Evolutionary conservation across 441 rosid species (phyloP).

Genomic region (Macaranga tanarius): DNA sequence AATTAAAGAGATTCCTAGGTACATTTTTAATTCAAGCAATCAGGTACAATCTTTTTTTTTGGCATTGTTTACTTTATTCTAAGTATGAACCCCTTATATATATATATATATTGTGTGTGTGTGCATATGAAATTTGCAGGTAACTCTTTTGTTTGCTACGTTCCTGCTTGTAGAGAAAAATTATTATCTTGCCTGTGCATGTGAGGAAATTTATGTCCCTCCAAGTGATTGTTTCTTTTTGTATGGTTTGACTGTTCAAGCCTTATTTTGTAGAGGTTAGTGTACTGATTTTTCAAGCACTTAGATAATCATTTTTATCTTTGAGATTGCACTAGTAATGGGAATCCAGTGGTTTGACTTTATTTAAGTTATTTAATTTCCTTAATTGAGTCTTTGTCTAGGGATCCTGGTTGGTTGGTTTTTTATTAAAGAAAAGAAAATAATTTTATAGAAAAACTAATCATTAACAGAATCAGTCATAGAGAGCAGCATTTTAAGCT

Average conservation of each 20-base stretch:
- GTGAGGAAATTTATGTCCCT: slow-evolving; percentile 86
- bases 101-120: too few relatives aligned
- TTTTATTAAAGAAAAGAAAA: too few relatives aligned
- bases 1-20: slow-evolving; percentile 87
- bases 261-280: slow-evolving; percentile 85
- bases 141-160: slow-evolving; percentile 76
- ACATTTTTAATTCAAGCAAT: slow-evolving; percentile 80
- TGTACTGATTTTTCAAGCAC: slow-evolving; percentile 9
- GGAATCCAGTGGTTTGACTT: neutral
- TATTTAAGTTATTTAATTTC: neutral
- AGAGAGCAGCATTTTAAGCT: too few relatives aligned
- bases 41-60: slow-evolving; percentile 41
- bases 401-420: too few relatives aligned
- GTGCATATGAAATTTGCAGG: slow-evolving; percentile 39
- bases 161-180: slow-evolving; percentile 81
- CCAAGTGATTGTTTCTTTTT: slow-evolving; percentile 92
- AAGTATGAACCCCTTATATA: too few relatives aligned
- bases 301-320: neutral
- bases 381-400: neutral
- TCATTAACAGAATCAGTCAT: too few relatives aligned
- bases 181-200: slow-evolving; percentile 86
- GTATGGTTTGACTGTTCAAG: slow-evolving; percentile 91
- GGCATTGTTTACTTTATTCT: neutral
- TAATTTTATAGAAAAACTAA: too few relatives aligned
- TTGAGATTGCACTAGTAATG: neutral